Conservation (phyloP, 345 rosid genomes). For the Brassica cretica region DNA sequence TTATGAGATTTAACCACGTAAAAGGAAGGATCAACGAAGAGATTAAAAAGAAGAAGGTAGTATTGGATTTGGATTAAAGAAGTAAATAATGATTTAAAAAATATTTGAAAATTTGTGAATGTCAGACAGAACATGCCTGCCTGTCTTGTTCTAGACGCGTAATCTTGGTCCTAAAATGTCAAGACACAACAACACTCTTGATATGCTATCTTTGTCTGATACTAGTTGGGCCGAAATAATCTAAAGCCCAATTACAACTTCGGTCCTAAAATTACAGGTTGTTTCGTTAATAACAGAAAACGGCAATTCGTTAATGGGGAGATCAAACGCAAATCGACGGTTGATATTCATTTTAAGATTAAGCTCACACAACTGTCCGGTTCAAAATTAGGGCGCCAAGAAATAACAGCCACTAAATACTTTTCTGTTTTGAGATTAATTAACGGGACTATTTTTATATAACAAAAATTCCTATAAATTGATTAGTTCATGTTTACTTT, state of each 20-base stretch:
- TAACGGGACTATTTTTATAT: constrained; percentile 3
- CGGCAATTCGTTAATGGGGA: constrained; percentile 5
- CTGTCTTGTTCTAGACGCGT: constrained; percentile 36
- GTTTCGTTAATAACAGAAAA: constrained; percentile 6
- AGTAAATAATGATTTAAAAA: not conserved
- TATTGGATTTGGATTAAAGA: constrained; percentile 6
- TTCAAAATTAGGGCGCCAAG: constrained; percentile 7
- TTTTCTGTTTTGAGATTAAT: not conserved
- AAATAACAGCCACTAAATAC: not conserved
- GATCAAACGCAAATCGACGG: not conserved
- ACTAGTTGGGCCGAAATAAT: not conserved
- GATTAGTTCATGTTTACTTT: not conserved
- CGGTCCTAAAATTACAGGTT: not conserved
- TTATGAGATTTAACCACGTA: constrained; percentile 21
- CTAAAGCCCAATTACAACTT: not conserved
- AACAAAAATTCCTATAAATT: not conserved
- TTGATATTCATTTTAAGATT: not conserved
- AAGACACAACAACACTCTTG: not conserved
- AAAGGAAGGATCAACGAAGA: constrained; percentile 32
- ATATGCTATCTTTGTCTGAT: not conserved
- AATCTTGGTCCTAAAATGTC: constrained; percentile 2
- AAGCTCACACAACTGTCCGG: constrained; percentile 26
- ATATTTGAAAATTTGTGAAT: constrained; percentile 5
- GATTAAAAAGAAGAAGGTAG: not conserved
- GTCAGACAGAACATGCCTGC: constrained; percentile 41